These are phyloP conservation scores for Ceratopteris richardii DNA, from an alignment of 75 land plant genomes.

Conservation along the genomic window DNA sequence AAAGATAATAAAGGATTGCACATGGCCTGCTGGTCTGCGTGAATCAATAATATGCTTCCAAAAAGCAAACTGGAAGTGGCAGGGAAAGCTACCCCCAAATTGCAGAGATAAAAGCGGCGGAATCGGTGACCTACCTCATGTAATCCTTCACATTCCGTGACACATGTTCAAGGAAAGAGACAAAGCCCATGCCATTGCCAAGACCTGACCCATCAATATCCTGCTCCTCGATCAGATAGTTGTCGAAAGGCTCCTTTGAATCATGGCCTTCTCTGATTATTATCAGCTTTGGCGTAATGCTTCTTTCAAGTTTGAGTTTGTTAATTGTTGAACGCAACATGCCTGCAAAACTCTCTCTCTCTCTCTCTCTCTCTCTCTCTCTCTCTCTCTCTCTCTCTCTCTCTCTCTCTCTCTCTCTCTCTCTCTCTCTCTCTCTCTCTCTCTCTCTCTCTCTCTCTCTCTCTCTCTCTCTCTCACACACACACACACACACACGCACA, in stretches of 20 bases:
- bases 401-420: too few species aligned
- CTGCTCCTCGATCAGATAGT: constrained; percentile 94
- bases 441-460: background rate
- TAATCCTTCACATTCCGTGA: constrained; percentile 61
- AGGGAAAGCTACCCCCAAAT: too few species aligned
- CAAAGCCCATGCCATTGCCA: constrained; percentile 80
- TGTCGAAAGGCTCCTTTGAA: constrained; percentile 72
- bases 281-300: constrained; percentile 87
- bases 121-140: constrained; percentile 35
- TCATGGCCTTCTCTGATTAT: constrained; percentile 88
- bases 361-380: constrained; percentile 6
- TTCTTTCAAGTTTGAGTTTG: constrained; percentile 79
- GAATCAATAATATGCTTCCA: too few species aligned
- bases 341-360: constrained; percentile 35
- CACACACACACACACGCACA: too few species aligned
- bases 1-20: too few species aligned
- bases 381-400: constrained; percentile 8
- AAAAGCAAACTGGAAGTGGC: too few species aligned
- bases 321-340: constrained; percentile 64
- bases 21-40: too few species aligned
- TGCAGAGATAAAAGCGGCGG: too few species aligned
- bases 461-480: too few species aligned
- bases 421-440: too few species aligned
- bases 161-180: constrained; percentile 83
- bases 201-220: constrained; percentile 76